Conservation (phyloP, 2,329 filamentous ascomycete species). For the Pestalotiopsis sp. region DNA sequence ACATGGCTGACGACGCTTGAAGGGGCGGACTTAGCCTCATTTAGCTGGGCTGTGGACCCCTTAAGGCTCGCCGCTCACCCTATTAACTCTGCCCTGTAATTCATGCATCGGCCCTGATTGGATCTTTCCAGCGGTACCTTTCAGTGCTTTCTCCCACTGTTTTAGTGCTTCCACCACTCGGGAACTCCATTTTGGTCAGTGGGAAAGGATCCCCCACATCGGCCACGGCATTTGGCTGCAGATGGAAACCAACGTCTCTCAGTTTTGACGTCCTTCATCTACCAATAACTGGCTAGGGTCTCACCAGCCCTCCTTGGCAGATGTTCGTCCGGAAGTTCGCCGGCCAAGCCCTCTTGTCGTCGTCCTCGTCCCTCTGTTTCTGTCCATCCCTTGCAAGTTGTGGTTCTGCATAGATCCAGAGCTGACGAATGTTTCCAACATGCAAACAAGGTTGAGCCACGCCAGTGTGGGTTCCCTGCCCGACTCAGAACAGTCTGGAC, state of each 20-base stretch:
- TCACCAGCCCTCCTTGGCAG: constrained; percentile 5
- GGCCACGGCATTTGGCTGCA: neutral
- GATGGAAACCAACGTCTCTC: neutral
- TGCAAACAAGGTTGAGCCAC: constrained; percentile 7
- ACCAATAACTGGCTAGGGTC: constrained; percentile 1
- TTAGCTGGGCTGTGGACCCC: neutral
- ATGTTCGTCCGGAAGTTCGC: too few species aligned
- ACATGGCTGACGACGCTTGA: neutral
- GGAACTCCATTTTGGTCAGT: neutral
- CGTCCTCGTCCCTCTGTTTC: neutral
- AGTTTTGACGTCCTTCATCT: neutral
- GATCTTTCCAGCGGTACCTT: neutral
- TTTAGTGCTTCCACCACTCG: neutral
- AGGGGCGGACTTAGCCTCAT: constrained; percentile 3
- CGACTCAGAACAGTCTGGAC: neutral
- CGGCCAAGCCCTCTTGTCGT: too few species aligned
- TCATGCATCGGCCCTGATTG: neutral
- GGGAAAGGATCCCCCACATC: neutral
- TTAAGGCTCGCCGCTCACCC: neutral
- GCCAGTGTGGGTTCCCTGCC: neutral
- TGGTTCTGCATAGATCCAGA: neutral
- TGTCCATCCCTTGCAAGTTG: neutral
- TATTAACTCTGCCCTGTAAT: neutral
- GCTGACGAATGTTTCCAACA: constrained; percentile 7
- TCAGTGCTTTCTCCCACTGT: neutral